Percentiles rank a stretch among this genome's conserved stretches.
phyloP scores from a whole-genome alignment of 2,329 filamentous ascomycete species.

The Xylariales sp. region DNA sequence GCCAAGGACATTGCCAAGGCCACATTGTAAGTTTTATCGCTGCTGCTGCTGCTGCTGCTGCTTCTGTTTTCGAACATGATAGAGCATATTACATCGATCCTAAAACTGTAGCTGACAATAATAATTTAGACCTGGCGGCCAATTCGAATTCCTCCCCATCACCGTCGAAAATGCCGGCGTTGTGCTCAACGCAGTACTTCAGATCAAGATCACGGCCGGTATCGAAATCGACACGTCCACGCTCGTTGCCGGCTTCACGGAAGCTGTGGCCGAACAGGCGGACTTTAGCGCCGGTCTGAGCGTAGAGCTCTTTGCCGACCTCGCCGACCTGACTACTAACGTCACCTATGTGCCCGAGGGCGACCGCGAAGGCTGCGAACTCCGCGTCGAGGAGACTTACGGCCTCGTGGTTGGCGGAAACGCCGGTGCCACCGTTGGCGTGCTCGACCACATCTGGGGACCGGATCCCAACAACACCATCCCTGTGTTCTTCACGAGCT shows the following conservation, averaged over 20 bases:
- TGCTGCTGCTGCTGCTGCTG: too few relatives aligned
- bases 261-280: too few relatives aligned
- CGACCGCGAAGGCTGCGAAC: slow-evolving; percentile 32
- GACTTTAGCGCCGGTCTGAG: slow-evolving; percentile 39
- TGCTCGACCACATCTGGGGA: slow-evolving; percentile 43
- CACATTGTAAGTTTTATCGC: slow-evolving; percentile 44
- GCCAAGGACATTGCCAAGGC: slow-evolving; percentile 41
- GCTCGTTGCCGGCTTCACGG: slow-evolving; percentile 16
- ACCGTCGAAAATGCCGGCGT: slow-evolving; percentile 38
- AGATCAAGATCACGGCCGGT: slow-evolving; percentile 41
- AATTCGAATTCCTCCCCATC: slow-evolving; percentile 54
- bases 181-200: slow-evolving; percentile 41
- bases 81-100: background rate
- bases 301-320: slow-evolving; percentile 43
- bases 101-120: background rate
- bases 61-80: too few relatives aligned
- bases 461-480: slow-evolving; percentile 39
- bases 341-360: slow-evolving; percentile 33
- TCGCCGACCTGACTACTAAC: slow-evolving; percentile 51
- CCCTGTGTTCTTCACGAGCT: slow-evolving; percentile 51
- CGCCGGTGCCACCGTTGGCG: slow-evolving; percentile 45
- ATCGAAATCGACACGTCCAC: slow-evolving; percentile 24
- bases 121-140: slow-evolving; percentile 44
- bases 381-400: slow-evolving; percentile 45
- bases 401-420: slow-evolving; percentile 47